Evolutionary conservation across 148 eudicot species (phyloP).

Genomic region (Arbutus unedo): DNA sequence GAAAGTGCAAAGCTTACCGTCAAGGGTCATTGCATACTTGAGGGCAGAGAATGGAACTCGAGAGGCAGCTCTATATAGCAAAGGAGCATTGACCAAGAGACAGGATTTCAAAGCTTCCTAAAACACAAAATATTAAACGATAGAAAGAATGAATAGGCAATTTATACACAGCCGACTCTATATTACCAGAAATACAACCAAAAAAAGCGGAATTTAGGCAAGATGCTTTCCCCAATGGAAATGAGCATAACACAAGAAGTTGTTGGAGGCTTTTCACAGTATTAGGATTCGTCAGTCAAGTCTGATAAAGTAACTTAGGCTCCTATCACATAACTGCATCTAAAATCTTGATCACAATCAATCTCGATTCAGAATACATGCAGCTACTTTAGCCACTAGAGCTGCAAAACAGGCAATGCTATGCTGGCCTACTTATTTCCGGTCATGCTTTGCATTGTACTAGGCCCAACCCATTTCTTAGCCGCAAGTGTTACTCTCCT

Average conservation of each 20-base stretch:
- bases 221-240: neutral
- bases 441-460: neutral
- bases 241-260: neutral
- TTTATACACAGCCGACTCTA: neutral
- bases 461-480: neutral
- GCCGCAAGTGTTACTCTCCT: too few relatives aligned
- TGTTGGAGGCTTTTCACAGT: neutral
- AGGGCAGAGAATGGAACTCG: slow-evolving; percentile 85
- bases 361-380: neutral
- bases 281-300: neutral
- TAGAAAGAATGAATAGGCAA: neutral
- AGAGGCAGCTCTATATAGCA: slow-evolving; percentile 81
- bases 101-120: slow-evolving; percentile 88
- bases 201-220: neutral
- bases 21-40: slow-evolving; percentile 99
- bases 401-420: neutral
- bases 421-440: neutral
- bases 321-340: neutral
- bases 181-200: neutral
- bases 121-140: slow-evolving; percentile 5
- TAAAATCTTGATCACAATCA: neutral
- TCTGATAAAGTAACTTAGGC: neutral
- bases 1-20: slow-evolving; percentile 48
- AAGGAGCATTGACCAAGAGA: slow-evolving; percentile 89
- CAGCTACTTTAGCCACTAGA: neutral